A percentile compares a stretch with the other conserved stretches of the same genome.
These are phyloP conservation scores for Neoscytalidium dimidiatum DNA, from an alignment of 2,329 filamentous ascomycete species.

Conservation along the genomic window DNA sequence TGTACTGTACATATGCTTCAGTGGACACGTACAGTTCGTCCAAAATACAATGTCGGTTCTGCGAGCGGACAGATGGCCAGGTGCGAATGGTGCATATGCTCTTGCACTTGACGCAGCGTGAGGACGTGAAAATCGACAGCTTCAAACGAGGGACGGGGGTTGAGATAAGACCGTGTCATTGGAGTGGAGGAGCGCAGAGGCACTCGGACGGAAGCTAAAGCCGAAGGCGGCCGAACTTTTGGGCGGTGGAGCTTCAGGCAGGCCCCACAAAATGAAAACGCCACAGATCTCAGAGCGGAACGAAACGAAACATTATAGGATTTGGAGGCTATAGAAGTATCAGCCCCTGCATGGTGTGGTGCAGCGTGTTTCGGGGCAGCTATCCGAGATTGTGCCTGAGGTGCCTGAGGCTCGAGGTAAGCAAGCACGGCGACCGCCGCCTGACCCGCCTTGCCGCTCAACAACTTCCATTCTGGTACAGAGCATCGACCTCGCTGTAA, in stretches of 20 bases:
- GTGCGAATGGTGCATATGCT: too few species aligned
- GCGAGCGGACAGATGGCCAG: neutral
- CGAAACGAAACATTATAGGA: slow-evolving; percentile 1
- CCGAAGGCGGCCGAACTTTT: neutral
- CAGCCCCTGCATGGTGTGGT: neutral
- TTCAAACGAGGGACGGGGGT: neutral
- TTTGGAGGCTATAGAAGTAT: neutral
- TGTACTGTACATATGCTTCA: slow-evolving; percentile 11
- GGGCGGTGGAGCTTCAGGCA: neutral
- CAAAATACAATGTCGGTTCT: neutral
- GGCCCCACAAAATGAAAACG: neutral
- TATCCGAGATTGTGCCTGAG: neutral
- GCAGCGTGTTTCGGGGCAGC: neutral
- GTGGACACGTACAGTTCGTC: neutral
- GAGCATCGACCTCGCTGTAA: slow-evolving; percentile 17
- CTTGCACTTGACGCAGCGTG: too few species aligned
- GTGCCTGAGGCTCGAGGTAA: too few species aligned
- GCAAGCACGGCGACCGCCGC: too few species aligned
- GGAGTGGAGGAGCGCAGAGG: too few species aligned
- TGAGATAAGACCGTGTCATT: too few species aligned
- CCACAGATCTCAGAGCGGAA: neutral
- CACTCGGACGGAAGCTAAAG: too few species aligned
- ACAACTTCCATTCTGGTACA: slow-evolving; percentile 18
- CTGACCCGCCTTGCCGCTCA: neutral
- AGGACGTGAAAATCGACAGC: too few species aligned